Conservation (phyloP, 495 filamentous ascomycete genomes). For the Aspergillus panamensis region DNA sequence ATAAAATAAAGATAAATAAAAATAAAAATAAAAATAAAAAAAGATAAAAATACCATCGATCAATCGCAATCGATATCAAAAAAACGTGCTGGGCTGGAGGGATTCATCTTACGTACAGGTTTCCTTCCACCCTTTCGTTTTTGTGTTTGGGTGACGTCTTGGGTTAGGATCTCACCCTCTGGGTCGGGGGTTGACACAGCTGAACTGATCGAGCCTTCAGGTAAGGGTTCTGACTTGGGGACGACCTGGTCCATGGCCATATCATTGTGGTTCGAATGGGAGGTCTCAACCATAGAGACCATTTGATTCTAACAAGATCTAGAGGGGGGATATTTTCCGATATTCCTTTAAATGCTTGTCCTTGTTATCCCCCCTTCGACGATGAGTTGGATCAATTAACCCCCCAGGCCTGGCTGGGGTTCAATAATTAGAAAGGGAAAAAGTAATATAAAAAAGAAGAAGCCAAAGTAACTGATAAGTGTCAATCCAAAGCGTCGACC, state of each 20-base stretch:
- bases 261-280: slow-evolving; percentile 39
- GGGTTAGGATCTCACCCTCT: slow-evolving; percentile 53
- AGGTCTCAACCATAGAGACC: slow-evolving; percentile 49
- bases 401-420: slow-evolving; percentile 13
- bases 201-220: slow-evolving; percentile 49
- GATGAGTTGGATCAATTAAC: slow-evolving; percentile 5
- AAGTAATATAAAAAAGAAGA: slow-evolving; percentile 8
- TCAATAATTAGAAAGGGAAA: slow-evolving; percentile 8
- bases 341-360: slow-evolving; percentile 11
- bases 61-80: not conserved
- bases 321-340: slow-evolving; percentile 17
- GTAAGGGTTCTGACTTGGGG: slow-evolving; percentile 46
- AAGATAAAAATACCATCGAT: not conserved
- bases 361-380: slow-evolving; percentile 20
- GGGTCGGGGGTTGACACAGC: slow-evolving; percentile 54
- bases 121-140: slow-evolving; percentile 98
- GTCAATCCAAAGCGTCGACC: slow-evolving; percentile 2
- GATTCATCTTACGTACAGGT: slow-evolving; percentile 64
- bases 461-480: slow-evolving; percentile 9
- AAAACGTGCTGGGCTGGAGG: slow-evolving; percentile 2
- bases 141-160: slow-evolving; percentile 60
- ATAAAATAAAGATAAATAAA: slow-evolving; percentile 22
- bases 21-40: slow-evolving; percentile 12
- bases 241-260: slow-evolving; percentile 41
- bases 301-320: slow-evolving; percentile 27